Conservation (phyloP, 1,284 basidiomycete genomes). For the Neonothopanus nambi region DNA sequence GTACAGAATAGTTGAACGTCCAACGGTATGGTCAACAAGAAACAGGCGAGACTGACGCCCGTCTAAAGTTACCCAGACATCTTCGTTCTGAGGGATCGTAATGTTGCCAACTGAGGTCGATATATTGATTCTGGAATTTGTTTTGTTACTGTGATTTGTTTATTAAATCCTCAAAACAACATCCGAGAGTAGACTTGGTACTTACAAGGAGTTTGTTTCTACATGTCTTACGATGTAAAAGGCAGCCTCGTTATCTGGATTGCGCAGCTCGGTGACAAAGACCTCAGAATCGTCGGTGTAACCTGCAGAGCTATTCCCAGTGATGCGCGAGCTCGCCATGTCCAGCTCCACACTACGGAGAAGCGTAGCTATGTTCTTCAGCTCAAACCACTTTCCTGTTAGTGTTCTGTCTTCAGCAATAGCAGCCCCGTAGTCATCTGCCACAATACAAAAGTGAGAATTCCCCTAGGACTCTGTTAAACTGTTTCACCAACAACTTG, state of each 20-base stretch:
- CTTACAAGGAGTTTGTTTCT: too few species aligned
- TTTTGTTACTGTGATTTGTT: background rate
- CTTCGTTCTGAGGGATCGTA: background rate
- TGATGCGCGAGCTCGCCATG: background rate
- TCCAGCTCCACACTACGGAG: constrained; percentile 2
- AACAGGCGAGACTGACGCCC: constrained; percentile 3
- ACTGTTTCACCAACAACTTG: constrained; percentile 39
- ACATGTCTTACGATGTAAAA: constrained; percentile 56
- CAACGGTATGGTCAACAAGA: background rate
- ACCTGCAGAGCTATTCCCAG: background rate
- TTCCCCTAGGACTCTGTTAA: background rate
- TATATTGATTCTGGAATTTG: background rate
- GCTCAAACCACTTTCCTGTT: constrained; percentile 10
- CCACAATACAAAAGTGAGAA: background rate
- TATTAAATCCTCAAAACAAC: too few species aligned
- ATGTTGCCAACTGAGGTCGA: background rate
- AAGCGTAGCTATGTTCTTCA: constrained; percentile 6
- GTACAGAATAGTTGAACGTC: background rate
- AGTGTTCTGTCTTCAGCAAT: constrained; percentile 12
- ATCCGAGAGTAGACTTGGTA: background rate
- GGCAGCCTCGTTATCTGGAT: constrained; percentile 49
- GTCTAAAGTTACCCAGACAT: background rate
- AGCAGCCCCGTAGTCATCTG: constrained; percentile 10
- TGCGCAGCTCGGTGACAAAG: constrained; percentile 52
- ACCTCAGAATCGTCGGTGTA: constrained; percentile 49